Evolutionary conservation across 2,329 filamentous ascomycete species (phyloP), one percentile per base, ranked within the genome.

Genomic region (Penicillium sclerotigenum): DNA sequence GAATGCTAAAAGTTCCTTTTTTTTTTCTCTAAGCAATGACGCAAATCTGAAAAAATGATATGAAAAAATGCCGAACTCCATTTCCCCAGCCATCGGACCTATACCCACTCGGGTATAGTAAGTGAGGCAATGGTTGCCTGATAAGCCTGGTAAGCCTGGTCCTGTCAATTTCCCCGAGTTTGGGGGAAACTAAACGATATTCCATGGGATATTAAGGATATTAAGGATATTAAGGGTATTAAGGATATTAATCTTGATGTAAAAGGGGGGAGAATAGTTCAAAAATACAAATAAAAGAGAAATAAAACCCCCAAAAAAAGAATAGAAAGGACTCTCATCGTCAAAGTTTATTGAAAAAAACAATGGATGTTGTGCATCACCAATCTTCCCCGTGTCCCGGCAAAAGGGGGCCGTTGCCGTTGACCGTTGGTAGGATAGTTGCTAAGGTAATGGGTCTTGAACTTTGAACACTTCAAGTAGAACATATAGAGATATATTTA

Each of bases 321-420:
- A n/a, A n/a, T n/a, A n/a, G n/a, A n/a, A n/a, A n/a, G n/a, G n/a
- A n/a, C n/a, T n/a, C n/a, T n/a, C n/a, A n/a, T 40, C 14, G 36
- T 37, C 34, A 41, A 47, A 41, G 26, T 56, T 52, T 56, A 59
- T 42, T 40, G 36, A 10, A 29, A 33, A n/a, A n/a, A n/a, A n/a
- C n/a, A n/a, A n/a, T n/a, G n/a, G n/a, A 33, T 65, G 63, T 61
- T 64, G 54, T 64, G 63, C 56, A 59, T 59, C 54, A 59, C 50
- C 54, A 50, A 46, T 46, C 22, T 56, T 54, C 53, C 56, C 59
- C 52, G 50, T 62, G 55, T 51, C 50, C 52, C 59, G 54, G 47
- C 41, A 60, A 41, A 54, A 54, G 42, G 57, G 50, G 59, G 47
- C 52, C 54, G 54, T 52, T 58, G 56, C 55, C 58, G 59, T 62